Percentiles rank a stretch among this genome's conserved stretches.
phyloP scores from a whole-genome alignment of 2,329 filamentous ascomycete species.

The Coniella lustricola region DNA sequence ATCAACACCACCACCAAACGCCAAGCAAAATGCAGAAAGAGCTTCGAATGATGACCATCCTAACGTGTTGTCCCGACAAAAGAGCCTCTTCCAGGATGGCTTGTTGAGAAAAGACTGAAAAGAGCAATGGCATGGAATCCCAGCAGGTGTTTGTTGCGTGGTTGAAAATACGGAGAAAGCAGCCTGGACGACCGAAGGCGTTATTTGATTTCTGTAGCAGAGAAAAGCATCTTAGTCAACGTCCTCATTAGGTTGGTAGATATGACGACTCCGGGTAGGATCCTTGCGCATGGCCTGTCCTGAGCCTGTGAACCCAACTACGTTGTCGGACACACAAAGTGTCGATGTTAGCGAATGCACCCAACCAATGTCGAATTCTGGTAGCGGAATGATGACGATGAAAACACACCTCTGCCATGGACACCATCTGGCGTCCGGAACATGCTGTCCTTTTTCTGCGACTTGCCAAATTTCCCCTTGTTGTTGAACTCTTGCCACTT shows the following conservation, averaged over 20 bases:
- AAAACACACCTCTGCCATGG: slow-evolving; percentile 74
- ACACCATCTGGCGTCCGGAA: slow-evolving; percentile 86
- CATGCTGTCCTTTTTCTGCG: slow-evolving; percentile 86
- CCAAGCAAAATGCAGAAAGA: background rate
- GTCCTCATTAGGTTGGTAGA: slow-evolving; percentile 73
- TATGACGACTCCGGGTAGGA: slow-evolving; percentile 70
- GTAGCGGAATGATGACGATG: too few species aligned
- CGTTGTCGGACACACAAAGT: background rate
- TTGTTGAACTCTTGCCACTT: slow-evolving; percentile 92
- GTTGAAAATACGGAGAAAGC: background rate
- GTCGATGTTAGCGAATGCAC: slow-evolving; percentile 23
- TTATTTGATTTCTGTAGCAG: slow-evolving; percentile 16
- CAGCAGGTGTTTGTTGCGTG: background rate
- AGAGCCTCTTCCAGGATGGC: too few species aligned
- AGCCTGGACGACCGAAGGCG: background rate
- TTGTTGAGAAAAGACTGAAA: background rate
- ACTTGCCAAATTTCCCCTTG: slow-evolving; percentile 65
- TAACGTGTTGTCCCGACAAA: too few species aligned
- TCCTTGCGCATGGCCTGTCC: slow-evolving; percentile 96
- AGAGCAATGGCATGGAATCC: background rate
- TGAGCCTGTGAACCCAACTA: slow-evolving; percentile 94
- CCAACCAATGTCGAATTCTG: too few species aligned
- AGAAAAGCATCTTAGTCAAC: slow-evolving; percentile 48
- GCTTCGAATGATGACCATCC: background rate
- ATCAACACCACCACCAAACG: background rate